Evolutionary conservation across 805 yeast species (phyloP), one percentile per base, ranked within the genome.

Genomic region (Cyberlindnera mississippiensis): DNA sequence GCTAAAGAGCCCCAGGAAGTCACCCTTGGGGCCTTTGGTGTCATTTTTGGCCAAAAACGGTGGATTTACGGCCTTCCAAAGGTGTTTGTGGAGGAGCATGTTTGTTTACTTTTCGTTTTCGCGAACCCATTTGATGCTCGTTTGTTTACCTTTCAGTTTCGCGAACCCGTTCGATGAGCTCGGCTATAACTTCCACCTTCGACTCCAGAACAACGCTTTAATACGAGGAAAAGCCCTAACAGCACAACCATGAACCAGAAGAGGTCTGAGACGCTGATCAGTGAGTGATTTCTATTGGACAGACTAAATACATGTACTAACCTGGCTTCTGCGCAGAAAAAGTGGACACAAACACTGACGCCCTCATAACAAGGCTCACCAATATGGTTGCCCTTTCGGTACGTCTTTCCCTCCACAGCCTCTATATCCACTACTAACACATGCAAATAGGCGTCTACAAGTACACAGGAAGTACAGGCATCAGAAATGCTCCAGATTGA

Each of bases 401-500:
- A 38, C 42, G 62, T 51, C 20, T 17, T 24, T 16, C 7, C 24
- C 38, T 30, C 17, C n/a, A n/a, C n/a, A n/a, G n/a, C n/a, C n/a
- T n/a, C n/a, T n/a, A n/a, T n/a, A n/a, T n/a, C n/a, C n/a, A n/a
- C n/a, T 27, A 32, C 44, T 28, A 15, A 29, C 28, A 24, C 27
- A n/a, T n/a, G 27, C 4, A 13, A 16, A 15, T 4, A 55, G 61
- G 48, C 56, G 1, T 48, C 56, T 18, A 62, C 61, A 10, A 63
- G 62, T 33, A 52, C 67, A 2, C 56, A 60, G 28, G 67, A 61
- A 35, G 56, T 63, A 1, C 61, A 62, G 28, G 73, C 80, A 1
- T 72, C 75, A n/a, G 82, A 77, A 48, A 69, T 77, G 27, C 60
- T 78, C 15, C 77, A 77, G 14, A 73, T 78, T 19, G 81, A 77